Conservation (phyloP, 2,329 filamentous ascomycete genomes). For the Venturia carpophila region DNA sequence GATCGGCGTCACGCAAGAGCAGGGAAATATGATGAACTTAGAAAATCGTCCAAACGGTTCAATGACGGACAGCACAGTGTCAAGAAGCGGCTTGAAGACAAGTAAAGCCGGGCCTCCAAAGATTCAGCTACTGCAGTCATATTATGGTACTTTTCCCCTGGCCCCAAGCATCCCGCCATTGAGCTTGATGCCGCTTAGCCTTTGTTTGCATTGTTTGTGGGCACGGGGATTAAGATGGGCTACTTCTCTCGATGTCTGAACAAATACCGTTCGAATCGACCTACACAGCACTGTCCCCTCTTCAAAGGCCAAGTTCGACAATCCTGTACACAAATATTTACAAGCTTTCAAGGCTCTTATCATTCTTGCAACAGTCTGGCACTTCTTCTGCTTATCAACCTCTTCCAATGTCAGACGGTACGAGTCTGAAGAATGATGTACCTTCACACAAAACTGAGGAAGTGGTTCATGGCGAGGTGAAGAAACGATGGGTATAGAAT, state of each 20-base stretch:
- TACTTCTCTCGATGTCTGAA: background rate
- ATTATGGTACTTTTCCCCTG: background rate
- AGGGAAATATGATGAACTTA: slow-evolving; percentile 7
- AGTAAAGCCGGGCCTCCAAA: background rate
- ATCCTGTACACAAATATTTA: background rate
- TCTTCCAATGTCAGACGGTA: slow-evolving; percentile 9
- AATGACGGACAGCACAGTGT: background rate
- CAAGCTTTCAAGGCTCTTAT: background rate
- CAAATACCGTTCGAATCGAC: background rate
- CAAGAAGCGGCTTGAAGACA: background rate
- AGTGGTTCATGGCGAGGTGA: background rate
- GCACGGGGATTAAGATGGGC: background rate
- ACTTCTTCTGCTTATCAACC: background rate
- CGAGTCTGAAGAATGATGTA: background rate
- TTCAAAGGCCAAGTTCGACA: background rate
- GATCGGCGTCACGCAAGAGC: slow-evolving; percentile 10
- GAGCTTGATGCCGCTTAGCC: background rate
- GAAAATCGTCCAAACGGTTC: background rate
- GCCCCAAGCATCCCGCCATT: background rate
- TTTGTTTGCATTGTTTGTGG: background rate
- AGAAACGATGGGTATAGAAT: background rate
- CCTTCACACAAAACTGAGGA: background rate
- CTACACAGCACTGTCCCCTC: background rate
- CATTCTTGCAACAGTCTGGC: background rate
- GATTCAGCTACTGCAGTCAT: background rate